A percentile compares a stretch with the other conserved stretches of the same genome.
phyloP scores from a whole-genome alignment of 257 asterid genomes.

The Nicotiana knightiana region DNA sequence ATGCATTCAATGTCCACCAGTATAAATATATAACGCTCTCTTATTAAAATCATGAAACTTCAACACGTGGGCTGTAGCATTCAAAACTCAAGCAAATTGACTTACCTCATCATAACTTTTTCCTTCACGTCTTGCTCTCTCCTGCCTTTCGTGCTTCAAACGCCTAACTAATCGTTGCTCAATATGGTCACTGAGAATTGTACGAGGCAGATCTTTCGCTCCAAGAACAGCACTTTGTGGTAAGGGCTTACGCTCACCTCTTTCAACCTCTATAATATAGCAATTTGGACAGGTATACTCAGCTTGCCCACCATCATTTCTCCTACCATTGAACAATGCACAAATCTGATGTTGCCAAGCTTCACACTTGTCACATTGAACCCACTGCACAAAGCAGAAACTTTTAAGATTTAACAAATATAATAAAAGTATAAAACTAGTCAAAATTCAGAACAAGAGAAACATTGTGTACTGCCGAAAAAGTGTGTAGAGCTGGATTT shows the following conservation, averaged over 20 bases:
- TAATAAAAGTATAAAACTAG: background rate
- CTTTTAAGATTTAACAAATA: slow-evolving; percentile 1
- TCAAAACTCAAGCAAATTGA: background rate
- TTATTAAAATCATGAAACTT: background rate
- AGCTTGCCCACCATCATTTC: slow-evolving; percentile 98
- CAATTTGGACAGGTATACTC: slow-evolving; percentile 99
- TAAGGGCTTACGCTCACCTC: slow-evolving; percentile 88
- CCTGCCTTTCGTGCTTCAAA: slow-evolving; percentile 76
- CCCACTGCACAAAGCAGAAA: slow-evolving; percentile 72
- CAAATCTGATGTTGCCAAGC: slow-evolving; percentile 99
- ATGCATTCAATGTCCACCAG: background rate
- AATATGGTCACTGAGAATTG: slow-evolving; percentile 88
- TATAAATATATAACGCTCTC: background rate
- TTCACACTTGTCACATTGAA: slow-evolving; percentile 98
- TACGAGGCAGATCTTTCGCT: slow-evolving; percentile 92
- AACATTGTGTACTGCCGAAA: background rate
- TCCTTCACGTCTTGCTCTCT: slow-evolving; percentile 79
- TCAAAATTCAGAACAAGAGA: background rate
- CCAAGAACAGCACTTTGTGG: slow-evolving; percentile 97
- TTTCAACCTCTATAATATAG: slow-evolving; percentile 78
- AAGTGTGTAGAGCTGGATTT: background rate
- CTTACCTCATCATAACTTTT: slow-evolving; percentile 83
- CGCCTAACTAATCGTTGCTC: slow-evolving; percentile 67
- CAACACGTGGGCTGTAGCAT: background rate
- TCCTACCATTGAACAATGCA: slow-evolving; percentile 95